phyloP scores from a whole-genome alignment of 2,329 filamentous ascomycete species.

The Dryadomyces sulphureus region DNA sequence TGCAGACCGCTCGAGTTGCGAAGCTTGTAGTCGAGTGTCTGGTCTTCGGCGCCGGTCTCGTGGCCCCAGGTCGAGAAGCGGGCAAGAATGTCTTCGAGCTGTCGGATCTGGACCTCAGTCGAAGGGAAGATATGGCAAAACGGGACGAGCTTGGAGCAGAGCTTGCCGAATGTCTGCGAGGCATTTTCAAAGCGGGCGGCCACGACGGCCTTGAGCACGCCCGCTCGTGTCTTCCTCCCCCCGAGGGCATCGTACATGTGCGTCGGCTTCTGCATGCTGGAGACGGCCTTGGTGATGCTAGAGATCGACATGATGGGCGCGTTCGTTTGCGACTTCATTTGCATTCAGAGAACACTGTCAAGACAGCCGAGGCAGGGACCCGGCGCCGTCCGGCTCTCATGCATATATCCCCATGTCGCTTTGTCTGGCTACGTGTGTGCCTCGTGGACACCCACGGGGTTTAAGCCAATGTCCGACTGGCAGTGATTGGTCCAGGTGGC shows the following conservation, averaged over 20 bases:
- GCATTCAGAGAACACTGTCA: neutral
- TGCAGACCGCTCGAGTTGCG: conserved; percentile 8
- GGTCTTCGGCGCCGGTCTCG: conserved; percentile 8
- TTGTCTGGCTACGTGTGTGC: no score
- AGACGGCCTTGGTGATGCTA: neutral
- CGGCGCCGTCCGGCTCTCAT: no score
- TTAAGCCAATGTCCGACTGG: neutral
- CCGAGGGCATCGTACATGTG: conserved; percentile 10
- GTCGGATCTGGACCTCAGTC: conserved; percentile 1
- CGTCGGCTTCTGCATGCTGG: conserved; percentile 6
- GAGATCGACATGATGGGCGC: neutral
- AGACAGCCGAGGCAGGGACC: no score
- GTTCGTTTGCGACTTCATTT: no score
- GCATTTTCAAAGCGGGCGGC: conserved; percentile 9
- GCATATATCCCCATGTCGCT: no score
- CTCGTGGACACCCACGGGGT: neutral
- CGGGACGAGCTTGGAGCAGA: conserved; percentile 4
- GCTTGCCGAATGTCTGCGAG: conserved; percentile 7
- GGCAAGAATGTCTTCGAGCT: conserved; percentile 6
- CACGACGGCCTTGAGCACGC: conserved; percentile 7
- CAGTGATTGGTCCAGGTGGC: neutral
- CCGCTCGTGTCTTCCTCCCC: neutral
- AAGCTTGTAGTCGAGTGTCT: conserved; percentile 8
- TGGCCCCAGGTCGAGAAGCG: conserved; percentile 9
- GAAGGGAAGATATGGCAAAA: conserved; percentile 4